phyloP scores from a whole-genome alignment of 2,329 filamentous ascomycete genomes.

The Lachnellula suecica region DNA sequence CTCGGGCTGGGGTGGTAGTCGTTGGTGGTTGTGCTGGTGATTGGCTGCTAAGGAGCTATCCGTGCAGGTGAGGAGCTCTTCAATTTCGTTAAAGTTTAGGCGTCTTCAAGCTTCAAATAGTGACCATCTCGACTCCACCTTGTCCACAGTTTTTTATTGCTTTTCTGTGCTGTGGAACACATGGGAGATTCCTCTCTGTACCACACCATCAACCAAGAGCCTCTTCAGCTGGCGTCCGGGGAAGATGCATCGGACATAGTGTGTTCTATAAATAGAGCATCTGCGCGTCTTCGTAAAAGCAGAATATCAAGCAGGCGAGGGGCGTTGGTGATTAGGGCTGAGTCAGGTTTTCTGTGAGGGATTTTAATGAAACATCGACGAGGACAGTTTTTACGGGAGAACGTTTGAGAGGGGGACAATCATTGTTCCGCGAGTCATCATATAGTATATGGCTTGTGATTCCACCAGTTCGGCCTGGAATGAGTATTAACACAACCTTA shows the following conservation, averaged over 20 bases:
- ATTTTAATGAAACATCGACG: too few species aligned
- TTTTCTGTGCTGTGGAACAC: not conserved
- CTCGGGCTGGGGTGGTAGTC: not conserved
- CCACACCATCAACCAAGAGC: not conserved
- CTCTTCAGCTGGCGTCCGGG: not conserved
- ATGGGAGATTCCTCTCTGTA: not conserved
- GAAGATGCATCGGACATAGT: not conserved
- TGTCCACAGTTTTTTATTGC: not conserved
- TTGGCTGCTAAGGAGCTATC: not conserved
- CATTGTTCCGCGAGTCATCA: too few species aligned
- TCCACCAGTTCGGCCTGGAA: too few species aligned
- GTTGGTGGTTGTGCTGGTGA: not conserved
- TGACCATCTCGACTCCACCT: not conserved
- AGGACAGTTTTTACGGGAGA: too few species aligned
- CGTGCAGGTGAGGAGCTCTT: not conserved
- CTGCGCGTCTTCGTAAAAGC: too few species aligned
- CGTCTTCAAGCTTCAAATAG: not conserved
- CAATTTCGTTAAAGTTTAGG: not conserved
- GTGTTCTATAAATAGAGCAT: too few species aligned
- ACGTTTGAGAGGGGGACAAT: too few species aligned
- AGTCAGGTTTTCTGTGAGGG: too few species aligned
- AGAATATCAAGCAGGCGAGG: too few species aligned
- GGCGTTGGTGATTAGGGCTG: too few species aligned
- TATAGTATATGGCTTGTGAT: too few species aligned
- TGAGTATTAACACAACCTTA: too few species aligned